Evolutionary conservation across 2,329 filamentous ascomycete species (phyloP).

Genomic region (Parascedosporium putredinis): DNA sequence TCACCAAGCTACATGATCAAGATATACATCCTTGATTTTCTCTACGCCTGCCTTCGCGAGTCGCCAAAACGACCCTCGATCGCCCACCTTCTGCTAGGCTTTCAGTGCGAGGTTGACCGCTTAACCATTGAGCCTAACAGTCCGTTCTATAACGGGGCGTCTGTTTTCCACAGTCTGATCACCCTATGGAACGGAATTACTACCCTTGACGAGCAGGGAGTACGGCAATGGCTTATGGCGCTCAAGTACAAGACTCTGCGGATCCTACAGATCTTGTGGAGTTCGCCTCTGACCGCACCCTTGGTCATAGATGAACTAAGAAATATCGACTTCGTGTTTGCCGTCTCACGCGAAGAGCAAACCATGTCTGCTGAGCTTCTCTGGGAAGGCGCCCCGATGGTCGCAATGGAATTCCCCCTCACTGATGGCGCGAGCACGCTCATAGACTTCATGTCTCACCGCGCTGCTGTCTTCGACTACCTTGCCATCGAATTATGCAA

Average conservation of each 20-base stretch:
- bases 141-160: constrained; percentile 59
- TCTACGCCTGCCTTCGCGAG: constrained; percentile 68
- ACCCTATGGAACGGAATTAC: constrained; percentile 61
- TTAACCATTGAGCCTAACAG: constrained; percentile 59
- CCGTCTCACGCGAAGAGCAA: constrained; percentile 60
- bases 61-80: constrained; percentile 72
- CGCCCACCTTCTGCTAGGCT: constrained; percentile 83
- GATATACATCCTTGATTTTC: constrained; percentile 72
- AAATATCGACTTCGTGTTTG: constrained; percentile 68
- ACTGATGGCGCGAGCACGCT: constrained; percentile 58
- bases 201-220: constrained; percentile 47
- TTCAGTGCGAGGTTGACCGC: constrained; percentile 62
- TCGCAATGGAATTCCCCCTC: constrained; percentile 56
- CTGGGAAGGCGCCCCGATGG: constrained; percentile 62
- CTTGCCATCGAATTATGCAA: constrained; percentile 74
- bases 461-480: constrained; percentile 75
- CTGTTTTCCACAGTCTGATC: constrained; percentile 76
- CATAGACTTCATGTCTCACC: constrained; percentile 65
- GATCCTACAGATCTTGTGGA: constrained; percentile 74
- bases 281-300: constrained; percentile 64
- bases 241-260: constrained; percentile 60
- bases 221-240: constrained; percentile 58
- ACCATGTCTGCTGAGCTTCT: constrained; percentile 57
- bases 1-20: constrained; percentile 73
- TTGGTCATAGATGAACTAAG: constrained; percentile 73